Evolutionary conservation across 352 stramenopile species (phyloP).

Genomic region (Globisporangium takayamanum): DNA sequence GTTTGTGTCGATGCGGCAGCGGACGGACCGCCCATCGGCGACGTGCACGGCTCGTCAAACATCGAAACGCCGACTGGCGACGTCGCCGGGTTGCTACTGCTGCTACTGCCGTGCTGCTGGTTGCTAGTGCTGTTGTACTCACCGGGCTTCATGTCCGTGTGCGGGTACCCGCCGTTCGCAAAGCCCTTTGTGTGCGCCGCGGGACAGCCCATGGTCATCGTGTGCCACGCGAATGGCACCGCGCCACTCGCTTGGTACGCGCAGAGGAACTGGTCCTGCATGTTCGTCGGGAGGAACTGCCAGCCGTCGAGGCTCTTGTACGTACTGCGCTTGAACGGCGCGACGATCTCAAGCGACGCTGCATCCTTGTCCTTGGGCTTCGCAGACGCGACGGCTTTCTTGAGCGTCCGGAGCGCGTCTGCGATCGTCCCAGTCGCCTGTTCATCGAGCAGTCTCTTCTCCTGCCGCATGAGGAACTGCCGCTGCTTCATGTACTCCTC

Average conservation of each 20-base stretch:
- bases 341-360: constrained; percentile 25
- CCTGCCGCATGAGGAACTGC: constrained; percentile 71
- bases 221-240: constrained; percentile 64
- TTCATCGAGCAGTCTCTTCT: constrained; percentile 55
- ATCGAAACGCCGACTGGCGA: constrained; percentile 28
- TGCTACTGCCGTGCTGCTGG: constrained; percentile 2
- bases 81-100: constrained; percentile 13
- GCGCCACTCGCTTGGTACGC: constrained; percentile 32
- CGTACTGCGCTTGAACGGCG: constrained; percentile 81
- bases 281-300: constrained; percentile 80
- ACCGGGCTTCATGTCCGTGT: constrained; percentile 6
- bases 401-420: constrained; percentile 12
- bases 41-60: constrained; percentile 19
- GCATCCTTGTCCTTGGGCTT: constrained; percentile 19
- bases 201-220: constrained; percentile 82
- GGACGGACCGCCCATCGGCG: constrained; percentile 21
- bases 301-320: constrained; percentile 75
- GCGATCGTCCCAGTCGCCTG: constrained; percentile 42
- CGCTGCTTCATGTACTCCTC: constrained; percentile 74
- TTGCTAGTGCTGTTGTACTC: not conserved
- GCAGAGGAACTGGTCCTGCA: constrained; percentile 79
- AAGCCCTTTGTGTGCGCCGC: constrained; percentile 80
- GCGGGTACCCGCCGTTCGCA: constrained; percentile 53
- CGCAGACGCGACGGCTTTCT: constrained; percentile 7
- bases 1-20: constrained; percentile 20